Evolutionary conservation across 345 rosid genomes (phyloP).

Genomic region (Linum tenue): DNA sequence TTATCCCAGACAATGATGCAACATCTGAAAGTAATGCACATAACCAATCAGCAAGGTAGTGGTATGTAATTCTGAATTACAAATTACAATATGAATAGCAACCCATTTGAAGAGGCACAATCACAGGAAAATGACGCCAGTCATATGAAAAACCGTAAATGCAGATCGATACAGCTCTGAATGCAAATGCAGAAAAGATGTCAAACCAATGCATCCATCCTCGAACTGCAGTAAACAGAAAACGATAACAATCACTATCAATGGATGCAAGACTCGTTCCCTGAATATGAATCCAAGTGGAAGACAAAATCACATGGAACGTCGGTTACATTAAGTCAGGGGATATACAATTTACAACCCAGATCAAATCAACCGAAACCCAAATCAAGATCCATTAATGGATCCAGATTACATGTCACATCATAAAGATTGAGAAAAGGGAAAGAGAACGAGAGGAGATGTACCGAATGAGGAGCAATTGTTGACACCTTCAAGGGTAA

Average conservation of each 20-base stretch:
- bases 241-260: background rate
- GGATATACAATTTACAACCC: background rate
- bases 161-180: too few species aligned
- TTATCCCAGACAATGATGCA: too few species aligned
- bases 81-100: too few species aligned
- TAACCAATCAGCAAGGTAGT: too few species aligned
- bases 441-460: background rate
- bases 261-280: background rate
- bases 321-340: too few species aligned
- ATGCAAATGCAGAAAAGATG: background rate
- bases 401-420: background rate
- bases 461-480: conserved; percentile 99
- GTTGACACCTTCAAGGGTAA: conserved; percentile 99
- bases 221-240: background rate
- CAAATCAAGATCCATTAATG: conserved; percentile 21
- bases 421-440: background rate
- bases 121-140: background rate
- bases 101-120: background rate
- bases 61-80: too few species aligned
- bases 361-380: background rate
- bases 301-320: background rate
- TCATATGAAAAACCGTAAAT: background rate
- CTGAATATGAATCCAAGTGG: background rate
- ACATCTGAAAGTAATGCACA: too few species aligned
- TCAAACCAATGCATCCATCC: background rate